These are phyloP conservation scores for Quercus cerris DNA, from an alignment of 306 rosid species.

Conservation along the genomic window DNA sequence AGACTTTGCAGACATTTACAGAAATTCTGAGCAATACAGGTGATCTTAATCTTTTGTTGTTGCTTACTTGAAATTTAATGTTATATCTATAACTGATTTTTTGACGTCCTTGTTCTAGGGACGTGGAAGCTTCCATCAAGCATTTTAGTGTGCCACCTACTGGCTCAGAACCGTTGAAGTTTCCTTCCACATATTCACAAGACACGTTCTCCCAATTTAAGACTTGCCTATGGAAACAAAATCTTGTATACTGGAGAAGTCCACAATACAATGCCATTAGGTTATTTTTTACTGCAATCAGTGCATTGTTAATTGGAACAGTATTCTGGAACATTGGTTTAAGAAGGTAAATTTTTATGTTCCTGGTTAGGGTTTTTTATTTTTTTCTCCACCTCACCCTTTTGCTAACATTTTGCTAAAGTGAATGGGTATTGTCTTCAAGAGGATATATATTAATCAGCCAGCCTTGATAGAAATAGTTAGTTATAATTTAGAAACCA, in stretches of 20 bases:
- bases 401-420: not conserved
- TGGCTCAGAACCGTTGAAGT: slow-evolving; percentile 56
- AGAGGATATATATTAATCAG: not conserved
- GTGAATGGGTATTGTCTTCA: not conserved
- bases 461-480: not conserved
- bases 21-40: slow-evolving; percentile 63
- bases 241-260: slow-evolving; percentile 90
- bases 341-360: slow-evolving; percentile 48
- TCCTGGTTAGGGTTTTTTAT: not conserved
- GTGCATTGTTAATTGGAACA: slow-evolving; percentile 72
- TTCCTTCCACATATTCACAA: slow-evolving; percentile 53
- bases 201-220: slow-evolving; percentile 38
- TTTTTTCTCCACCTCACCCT: not conserved
- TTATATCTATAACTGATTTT: slow-evolving; percentile 2
- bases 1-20: slow-evolving; percentile 64
- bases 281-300: slow-evolving; percentile 56
- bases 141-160: slow-evolving; percentile 51
- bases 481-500: not conserved
- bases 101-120: slow-evolving; percentile 38
- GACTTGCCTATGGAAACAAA: slow-evolving; percentile 78
- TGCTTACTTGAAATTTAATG: not conserved
- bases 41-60: slow-evolving; percentile 15
- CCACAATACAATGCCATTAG: slow-evolving; percentile 82
- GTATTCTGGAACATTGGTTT: slow-evolving; percentile 70
- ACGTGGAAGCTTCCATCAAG: slow-evolving; percentile 63